Evolutionary conservation across 129 eudicot species (phyloP), one percentile per base, ranked within the genome.

Genomic region (Heracleum sosnowskyi): DNA sequence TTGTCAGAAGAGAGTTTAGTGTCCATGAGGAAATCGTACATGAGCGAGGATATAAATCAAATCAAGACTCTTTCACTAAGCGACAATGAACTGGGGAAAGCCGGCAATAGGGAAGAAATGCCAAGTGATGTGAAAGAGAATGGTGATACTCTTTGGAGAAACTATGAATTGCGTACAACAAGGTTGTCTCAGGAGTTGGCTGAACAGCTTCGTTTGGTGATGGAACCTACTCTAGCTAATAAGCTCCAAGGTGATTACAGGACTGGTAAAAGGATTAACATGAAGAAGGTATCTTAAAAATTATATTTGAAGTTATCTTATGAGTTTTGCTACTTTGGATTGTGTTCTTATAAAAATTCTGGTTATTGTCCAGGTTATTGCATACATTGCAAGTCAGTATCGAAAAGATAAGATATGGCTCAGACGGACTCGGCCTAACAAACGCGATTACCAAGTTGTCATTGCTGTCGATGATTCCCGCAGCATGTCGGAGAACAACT

Each of bases 171-270:
- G 69, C 90, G 64, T 20, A 96, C 99, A 6, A 87, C 92, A 28
- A 87, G 97, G 83, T 87, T 96, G 84, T 96, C 99, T 51, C 97
- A 96, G 74, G 99, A 92, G 80, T 77, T 96, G 79, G 87, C 99
- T 33, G 97, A 92, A 84, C 96, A 96, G 96, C 63, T 96, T 74
- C 97, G 99, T 72, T 82, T 96, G 51, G 93, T 96, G 28, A 87
- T 96, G 97, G 99, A 96, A 62, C 99, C 99, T n/a, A 96, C 99
- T 82, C 89, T 90, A 77, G 97, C 99, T 81, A 96, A 96, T 86
- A 96, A 90, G 85, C 97, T 96, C 36, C 99, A 90, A 77, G 99
- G 97, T 46, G 99, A 96, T 80, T 96, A 92, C 76, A 90, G 85
- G 81, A 96, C 99, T 42, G 97, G 99, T 41, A 96, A 96, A 86